Percentiles rank a stretch among this genome's conserved stretches.
These are phyloP conservation scores for Pyracantha coccinea DNA, from an alignment of 331 rosid species.

Conservation along the genomic window DNA sequence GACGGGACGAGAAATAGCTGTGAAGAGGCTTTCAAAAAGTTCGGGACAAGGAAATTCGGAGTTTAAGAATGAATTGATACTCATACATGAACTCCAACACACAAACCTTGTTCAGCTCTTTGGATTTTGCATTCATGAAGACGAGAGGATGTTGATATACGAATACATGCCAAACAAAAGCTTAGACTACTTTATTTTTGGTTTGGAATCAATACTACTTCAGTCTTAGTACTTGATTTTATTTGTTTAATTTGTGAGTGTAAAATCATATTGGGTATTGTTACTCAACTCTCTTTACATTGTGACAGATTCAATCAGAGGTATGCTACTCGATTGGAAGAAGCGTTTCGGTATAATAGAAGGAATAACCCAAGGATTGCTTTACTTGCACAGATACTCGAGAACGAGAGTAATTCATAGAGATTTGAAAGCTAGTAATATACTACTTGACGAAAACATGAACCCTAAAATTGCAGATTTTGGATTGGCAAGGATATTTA, in stretches of 20 bases:
- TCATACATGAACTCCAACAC: neutral
- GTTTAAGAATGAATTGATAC: neutral
- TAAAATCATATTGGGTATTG: neutral
- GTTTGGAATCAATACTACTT: neutral
- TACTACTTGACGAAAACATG: constrained; percentile 5
- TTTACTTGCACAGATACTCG: constrained; percentile 3
- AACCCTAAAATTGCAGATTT: neutral
- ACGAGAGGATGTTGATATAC: neutral
- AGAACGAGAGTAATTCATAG: constrained; percentile 5
- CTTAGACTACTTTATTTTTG: neutral
- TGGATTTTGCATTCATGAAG: neutral
- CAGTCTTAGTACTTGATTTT: neutral
- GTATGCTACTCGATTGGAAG: neutral
- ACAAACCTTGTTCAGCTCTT: neutral
- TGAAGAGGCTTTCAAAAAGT: neutral
- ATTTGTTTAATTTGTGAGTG: neutral
- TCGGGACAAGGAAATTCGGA: neutral
- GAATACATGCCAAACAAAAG: neutral
- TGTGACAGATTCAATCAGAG: neutral
- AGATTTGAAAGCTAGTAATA: constrained; percentile 8
- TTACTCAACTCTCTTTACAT: neutral
- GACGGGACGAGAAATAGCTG: neutral
- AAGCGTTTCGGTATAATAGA: neutral
- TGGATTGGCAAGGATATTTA: neutral
- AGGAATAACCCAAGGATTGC: constrained; percentile 2